Base-by-base conservation (phyloP, 164 flowering plant species). In the Echeveria elegans region DNA sequence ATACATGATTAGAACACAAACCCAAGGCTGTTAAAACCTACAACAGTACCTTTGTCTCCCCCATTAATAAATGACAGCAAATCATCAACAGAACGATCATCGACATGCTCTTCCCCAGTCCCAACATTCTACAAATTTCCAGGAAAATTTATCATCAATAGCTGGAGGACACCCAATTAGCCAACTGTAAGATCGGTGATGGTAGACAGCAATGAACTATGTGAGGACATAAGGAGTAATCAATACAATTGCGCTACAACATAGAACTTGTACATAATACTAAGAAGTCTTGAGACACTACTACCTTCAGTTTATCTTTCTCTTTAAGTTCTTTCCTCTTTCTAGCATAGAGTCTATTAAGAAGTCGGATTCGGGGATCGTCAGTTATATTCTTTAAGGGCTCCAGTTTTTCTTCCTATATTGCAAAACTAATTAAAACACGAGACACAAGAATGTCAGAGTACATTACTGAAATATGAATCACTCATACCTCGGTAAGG, bases 331-430 rank as follows among this genome's bases (percentile, higher is more conserved):
- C 98, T 78, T 88, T 88, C 75, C 96, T 81, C 82, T 92, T 92
- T 72, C 85, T 84, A 19, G 98, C 98, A 83, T 89, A 89, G 50
- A 92, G 76, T 52, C 95, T 78, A 80, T 92, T 92, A 66, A 92
- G 76, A 47, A 89, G 87, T 31, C 98, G 84, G 45, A 92, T 92
- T 29, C 94, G 81, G 50, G 95, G 96, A 81, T 92, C 98, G 81
- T 89, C 98, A 53, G 87, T 75, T 68, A 80, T 84, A 71, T 92
- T 92, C 76, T 80, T 84, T 48, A 92, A 41, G 62, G 96, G 98
- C 80, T 89, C 96, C 85, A 92, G 73, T 74, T 92, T 92, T 74
- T 92, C 96, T 70, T 92, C 98, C 98, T 92, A 24, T 34, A 77
- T 48, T 59, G 61, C 28, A 30, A 2, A 15, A 62, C 71, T n/a